Evolutionary conservation across 805 yeast species (phyloP), one percentile per base, ranked within the genome.

Genomic region (Tetrapisispora pingtungensis): DNA sequence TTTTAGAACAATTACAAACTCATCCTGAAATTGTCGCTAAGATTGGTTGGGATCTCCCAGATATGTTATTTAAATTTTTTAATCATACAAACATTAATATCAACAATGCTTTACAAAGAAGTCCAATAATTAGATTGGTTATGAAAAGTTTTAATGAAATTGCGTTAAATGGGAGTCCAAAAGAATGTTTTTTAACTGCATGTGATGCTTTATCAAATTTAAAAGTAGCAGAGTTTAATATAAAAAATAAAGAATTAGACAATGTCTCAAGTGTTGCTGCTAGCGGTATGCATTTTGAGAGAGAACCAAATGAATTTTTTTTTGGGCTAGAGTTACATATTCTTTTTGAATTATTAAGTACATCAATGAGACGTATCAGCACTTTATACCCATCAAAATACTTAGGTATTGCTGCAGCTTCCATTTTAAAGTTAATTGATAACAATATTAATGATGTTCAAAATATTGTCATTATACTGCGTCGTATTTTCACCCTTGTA

Each of bases 31-130:
- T 86, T 27, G 68, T 79, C 0, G 69, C 73, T 36, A 83, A 81
- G 51, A 77, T 88, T 48, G 95, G 95, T 2, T 89, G 97, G 97
- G 97, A 89, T 61, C 58, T 89, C n/a, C 96, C 96, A 1, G 73
- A 72, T 28, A 63, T 84, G 41, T 51, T 89, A 7, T 55, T 86
- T 37, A 69, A 70, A 10, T 84, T 72, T 58, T 58, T 81, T n/a
- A 67, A 67, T 22, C 47, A 47, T 10, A 43, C 56, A 7, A 64
- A 62, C 13, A 54, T 78, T 67, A 48, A 65, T 57, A 45, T 65
- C 53, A 48, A 37, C 26, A 34, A 35, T 3, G 57, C 46, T 40
- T 52, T 64, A 40, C 55, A 64, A 39, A 24, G 48, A 3, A 55
- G 51, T 24, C 41, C 54, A 5, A 48, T 73, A 47, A 57, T 75